Base-by-base conservation (phyloP, 805 yeast genomes). In the Jamesozyma lodderae region DNA sequence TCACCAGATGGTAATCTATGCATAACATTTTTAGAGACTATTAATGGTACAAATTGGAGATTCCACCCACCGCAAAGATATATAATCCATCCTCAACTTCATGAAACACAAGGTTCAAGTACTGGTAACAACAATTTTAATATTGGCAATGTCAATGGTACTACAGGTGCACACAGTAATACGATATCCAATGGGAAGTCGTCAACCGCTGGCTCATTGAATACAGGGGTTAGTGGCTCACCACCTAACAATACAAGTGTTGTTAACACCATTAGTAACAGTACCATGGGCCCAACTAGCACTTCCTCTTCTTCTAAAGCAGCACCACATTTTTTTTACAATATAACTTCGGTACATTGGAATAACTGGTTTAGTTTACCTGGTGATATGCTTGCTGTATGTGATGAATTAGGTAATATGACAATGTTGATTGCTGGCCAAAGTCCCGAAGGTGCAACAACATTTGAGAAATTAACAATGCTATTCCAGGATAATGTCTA, bases 11-110 rank as follows among this genome's bases (percentile, higher is more conserved):
- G 58, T 6, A 69, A 69, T 42, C 52, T 85, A 17, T 63, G 66
- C 34, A 61, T 84, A 42, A 79, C 94, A 0, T 77, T 80, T 58
- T 52, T 86, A 41, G 88, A 80, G 48, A 77, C 86, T 42, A 59
- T 74, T 11, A 80, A 84, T 55, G 96, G 96, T 1, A 67, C 69
- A 24, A 60, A 69, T 33, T 90, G 96, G 96, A 77, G 78, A 47
- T 65, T 87, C 43, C 83, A 87, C 24, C 53, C 57, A 2, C 58
- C 62, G 6, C 53, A 56, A 35, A 49, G 47, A 25, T 60, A 59
- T 43, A 40, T 51, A 6, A 46, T 59, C 13, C 60, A 57, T 36
- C 62, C 64, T 11, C 52, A 54, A 41, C 38, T 57, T 32, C 48
- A 53, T 40, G 63, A 58, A 34, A 14, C 35, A 9, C 47, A 43